phyloP scores from a whole-genome alignment of 371 early-diverging fungal genomes.

The Actinomucor elegans region DNA sequence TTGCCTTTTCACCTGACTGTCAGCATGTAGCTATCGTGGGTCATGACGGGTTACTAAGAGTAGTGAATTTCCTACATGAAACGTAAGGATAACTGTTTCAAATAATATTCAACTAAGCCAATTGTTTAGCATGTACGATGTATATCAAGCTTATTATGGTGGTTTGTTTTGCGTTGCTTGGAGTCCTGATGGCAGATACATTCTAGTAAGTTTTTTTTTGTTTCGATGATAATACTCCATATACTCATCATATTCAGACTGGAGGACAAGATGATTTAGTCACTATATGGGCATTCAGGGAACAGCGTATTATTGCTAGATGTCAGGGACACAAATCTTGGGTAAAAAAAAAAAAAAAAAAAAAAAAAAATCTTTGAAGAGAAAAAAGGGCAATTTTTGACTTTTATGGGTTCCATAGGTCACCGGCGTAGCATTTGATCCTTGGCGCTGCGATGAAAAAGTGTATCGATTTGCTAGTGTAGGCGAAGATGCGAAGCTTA shows the following conservation, averaged over 20 bases:
- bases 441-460: conserved; percentile 79
- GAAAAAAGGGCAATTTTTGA: not conserved
- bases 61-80: conserved; percentile 74
- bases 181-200: conserved; percentile 90
- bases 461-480: conserved; percentile 90
- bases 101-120: not conserved
- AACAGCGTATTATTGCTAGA: conserved; percentile 79
- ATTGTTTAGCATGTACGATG: conserved; percentile 58
- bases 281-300: conserved; percentile 86
- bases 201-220: conserved; percentile 61
- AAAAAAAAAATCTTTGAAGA: not conserved
- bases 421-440: conserved; percentile 87
- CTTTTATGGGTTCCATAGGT: conserved; percentile 39
- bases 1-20: conserved; percentile 89
- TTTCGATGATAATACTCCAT: not conserved
- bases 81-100: conserved; percentile 25
- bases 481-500: conserved; percentile 84
- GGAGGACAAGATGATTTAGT: conserved; percentile 97
- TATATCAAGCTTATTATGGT: conserved; percentile 83
- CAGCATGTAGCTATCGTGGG: conserved; percentile 78
- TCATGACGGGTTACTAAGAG: conserved; percentile 73
- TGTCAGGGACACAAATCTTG: conserved; percentile 96
- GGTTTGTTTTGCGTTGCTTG: conserved; percentile 85
- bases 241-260: conserved; percentile 35
- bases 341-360: conserved; percentile 41